These are phyloP conservation scores for Arctium minus DNA, from an alignment of 129 eudicot species.

Conservation along the genomic window DNA sequence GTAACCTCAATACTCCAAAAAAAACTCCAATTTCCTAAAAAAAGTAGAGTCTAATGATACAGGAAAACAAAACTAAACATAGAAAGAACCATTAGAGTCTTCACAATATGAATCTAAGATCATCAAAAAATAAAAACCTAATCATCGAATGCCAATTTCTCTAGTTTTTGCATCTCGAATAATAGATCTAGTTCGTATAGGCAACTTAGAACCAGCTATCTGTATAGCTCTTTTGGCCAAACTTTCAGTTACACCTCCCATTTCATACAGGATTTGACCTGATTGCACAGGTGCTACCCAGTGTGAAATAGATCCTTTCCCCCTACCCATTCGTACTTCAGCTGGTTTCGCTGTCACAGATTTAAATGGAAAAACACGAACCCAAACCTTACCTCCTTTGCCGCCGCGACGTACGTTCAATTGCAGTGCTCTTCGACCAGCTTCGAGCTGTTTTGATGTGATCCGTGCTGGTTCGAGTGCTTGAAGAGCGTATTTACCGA, in stretches of 20 bases:
- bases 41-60: background rate
- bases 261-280: conserved; percentile 34
- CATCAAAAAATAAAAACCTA: background rate
- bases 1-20: background rate
- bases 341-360: conserved; percentile 39
- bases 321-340: conserved; percentile 40
- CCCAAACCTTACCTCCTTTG: conserved; percentile 39
- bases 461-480: conserved; percentile 24
- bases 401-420: conserved; percentile 36
- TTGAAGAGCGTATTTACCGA: conserved; percentile 37
- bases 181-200: conserved; percentile 23
- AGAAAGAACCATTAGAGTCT: background rate
- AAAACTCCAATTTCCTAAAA: background rate
- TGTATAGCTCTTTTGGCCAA: conserved; percentile 29
- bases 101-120: background rate
- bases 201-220: conserved; percentile 35
- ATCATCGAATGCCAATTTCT: conserved; percentile 29
- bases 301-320: conserved; percentile 31
- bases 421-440: conserved; percentile 33
- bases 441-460: conserved; percentile 32
- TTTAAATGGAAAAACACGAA: conserved; percentile 38
- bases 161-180: conserved; percentile 20
- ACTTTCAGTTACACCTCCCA: conserved; percentile 34
- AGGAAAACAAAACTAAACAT: background rate
- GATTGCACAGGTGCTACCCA: conserved; percentile 42